Base-by-base conservation (phyloP, 2,329 filamentous ascomycete genomes). In the Ophioceras dolichostomum region DNA sequence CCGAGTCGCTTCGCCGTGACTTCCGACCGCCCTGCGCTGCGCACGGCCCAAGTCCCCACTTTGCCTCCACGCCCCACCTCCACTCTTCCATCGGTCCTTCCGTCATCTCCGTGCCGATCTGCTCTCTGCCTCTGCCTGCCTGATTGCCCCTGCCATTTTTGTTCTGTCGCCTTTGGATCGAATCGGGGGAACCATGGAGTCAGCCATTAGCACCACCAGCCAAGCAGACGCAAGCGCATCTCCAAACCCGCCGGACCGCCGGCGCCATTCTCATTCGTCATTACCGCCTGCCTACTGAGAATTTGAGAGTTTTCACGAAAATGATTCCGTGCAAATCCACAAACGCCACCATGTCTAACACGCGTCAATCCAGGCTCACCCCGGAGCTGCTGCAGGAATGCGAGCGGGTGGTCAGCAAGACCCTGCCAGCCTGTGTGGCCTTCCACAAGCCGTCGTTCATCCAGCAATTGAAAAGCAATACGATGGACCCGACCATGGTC, bases 391-490 rank as follows among this genome's bases (percentile, higher is more conserved):
- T 74, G 43, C 57, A 64, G 45, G 72, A 76, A 56, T 75, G 70
- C 52, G 72, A 76, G 56, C 65, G 71, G 40, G 70, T 76, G 50
- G 68, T 76, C 48, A 67, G 65, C 47, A 76, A 73, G 60, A 73
- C 70, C 12, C 65, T 76, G 47, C 72, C 72, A 28, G 70, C 72
- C 43, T 76, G 70, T 50, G 70, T 76, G 30, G 72, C 71, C 49
- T 76, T 76, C 51, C 72, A 76, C 59, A 76, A 75, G 57, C 71
- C 72, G 7, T 71, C 71, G 3, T 76, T 76, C 53, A 53, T 76
- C 24, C 69, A 73, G 54, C 72, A 75, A 50, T 61, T 76, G 36
- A 76, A 75, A 59, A 70, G 62, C 46, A 64, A 60, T 17, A 62
- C 64, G 3, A 61, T 76, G 24, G 72, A 76, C 40, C 58, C 65